phyloP scores from a whole-genome alignment of 2,329 filamentous ascomycete genomes.

The Eutypa lata region DNA sequence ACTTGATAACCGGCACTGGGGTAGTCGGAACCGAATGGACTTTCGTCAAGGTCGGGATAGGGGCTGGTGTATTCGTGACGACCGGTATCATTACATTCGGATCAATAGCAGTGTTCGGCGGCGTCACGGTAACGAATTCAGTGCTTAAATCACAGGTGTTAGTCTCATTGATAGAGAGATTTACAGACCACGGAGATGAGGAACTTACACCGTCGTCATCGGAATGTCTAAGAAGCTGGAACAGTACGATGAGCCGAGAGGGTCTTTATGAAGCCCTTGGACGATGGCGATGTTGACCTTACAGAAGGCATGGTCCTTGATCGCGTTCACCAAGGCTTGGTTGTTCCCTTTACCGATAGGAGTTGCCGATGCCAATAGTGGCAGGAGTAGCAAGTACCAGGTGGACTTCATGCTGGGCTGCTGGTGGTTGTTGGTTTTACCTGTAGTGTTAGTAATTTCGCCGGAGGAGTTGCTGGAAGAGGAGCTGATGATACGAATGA shows the following conservation, averaged over 20 bases:
- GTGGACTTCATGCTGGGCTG: background rate
- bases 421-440: background rate
- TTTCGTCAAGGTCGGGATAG: background rate
- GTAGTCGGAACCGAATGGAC: background rate
- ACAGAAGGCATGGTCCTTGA: background rate
- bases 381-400: background rate
- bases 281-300: background rate
- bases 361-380: background rate
- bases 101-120: background rate
- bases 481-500: background rate
- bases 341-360: background rate
- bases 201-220: background rate
- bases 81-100: background rate
- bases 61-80: background rate
- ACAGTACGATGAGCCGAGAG: background rate
- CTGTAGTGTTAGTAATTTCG: background rate
- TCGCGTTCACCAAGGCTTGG: background rate
- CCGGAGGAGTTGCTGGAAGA: background rate
- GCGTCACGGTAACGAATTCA: background rate
- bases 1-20: background rate
- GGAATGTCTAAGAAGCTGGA: background rate
- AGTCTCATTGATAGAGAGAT: background rate
- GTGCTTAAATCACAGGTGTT: background rate
- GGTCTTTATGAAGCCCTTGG: background rate
- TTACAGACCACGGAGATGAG: too few species aligned